Evolutionary conservation across 2,329 filamentous ascomycete species (phyloP).

Genomic region (Dactylellina parvicollis): DNA sequence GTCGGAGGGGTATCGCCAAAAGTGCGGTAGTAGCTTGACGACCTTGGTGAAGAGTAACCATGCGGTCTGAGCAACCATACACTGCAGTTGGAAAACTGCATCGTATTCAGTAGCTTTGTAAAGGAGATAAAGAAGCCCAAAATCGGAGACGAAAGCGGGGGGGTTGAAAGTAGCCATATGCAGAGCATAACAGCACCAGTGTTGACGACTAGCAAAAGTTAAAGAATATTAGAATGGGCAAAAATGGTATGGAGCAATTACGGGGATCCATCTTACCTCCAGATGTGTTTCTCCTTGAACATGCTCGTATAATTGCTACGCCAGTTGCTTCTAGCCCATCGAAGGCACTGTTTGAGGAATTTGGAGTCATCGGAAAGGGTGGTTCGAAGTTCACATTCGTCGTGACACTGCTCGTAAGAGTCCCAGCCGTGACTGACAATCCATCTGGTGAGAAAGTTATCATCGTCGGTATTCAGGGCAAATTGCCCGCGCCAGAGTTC

Average conservation of each 20-base stretch:
- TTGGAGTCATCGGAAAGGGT: conserved; percentile 88
- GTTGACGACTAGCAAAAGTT: conserved; percentile 74
- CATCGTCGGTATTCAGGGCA: conserved; percentile 93
- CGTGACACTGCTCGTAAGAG: conserved; percentile 93
- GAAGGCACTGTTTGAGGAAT: conserved; percentile 90
- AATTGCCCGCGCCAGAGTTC: conserved; percentile 84
- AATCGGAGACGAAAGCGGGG: conserved; percentile 81
- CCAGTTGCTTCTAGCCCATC: conserved; percentile 98
- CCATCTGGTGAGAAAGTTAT: conserved; percentile 98
- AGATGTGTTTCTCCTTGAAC: conserved; percentile 82
- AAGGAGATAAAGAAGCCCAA: conserved; percentile 74
- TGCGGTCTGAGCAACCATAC: conserved; percentile 71
- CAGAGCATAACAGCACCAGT: conserved; percentile 92
- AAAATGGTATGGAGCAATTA: conserved; percentile 41
- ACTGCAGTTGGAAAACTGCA: conserved; percentile 65
- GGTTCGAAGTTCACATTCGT: conserved; percentile 89
- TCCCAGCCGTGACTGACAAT: conserved; percentile 91
- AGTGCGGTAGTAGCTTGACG: conserved; percentile 87
- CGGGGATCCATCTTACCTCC: conserved; percentile 73
- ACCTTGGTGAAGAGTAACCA: conserved; percentile 92
- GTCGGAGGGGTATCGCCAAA: conserved; percentile 83
- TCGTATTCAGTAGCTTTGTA: conserved; percentile 76
- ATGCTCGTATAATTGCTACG: conserved; percentile 94
- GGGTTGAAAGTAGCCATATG: conserved; percentile 93
- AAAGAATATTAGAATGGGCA: conserved; percentile 25